Evolutionary conservation across 257 asterid genomes (phyloP).

Genomic region (Leonotis leonurus): DNA sequence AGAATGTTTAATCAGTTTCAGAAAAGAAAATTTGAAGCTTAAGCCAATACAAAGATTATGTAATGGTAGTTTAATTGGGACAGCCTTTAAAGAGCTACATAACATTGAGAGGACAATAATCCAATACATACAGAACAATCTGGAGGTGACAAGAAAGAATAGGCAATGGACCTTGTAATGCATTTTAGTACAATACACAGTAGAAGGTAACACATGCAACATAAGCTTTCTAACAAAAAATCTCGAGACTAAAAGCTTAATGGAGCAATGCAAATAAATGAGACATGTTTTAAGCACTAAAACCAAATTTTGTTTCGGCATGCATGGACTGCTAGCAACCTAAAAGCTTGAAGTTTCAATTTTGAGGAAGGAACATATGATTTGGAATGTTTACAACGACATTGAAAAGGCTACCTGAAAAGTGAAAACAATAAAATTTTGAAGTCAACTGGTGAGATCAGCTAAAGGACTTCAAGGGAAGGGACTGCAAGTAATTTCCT

Average conservation of each 20-base stretch:
- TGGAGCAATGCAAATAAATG: background rate
- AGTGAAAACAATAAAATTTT: background rate
- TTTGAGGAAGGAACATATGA: background rate
- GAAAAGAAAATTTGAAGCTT: background rate
- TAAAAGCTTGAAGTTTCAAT: background rate
- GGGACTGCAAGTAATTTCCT: background rate
- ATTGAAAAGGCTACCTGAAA: background rate
- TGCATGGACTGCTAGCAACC: background rate
- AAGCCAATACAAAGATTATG: background rate
- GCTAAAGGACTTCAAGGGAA: background rate
- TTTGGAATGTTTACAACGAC: background rate
- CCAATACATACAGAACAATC: background rate
- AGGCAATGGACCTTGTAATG: background rate
- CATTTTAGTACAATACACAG: background rate
- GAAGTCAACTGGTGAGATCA: no score
- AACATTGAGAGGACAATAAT: background rate
- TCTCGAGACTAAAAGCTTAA: background rate
- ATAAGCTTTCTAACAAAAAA: background rate
- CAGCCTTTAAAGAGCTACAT: background rate
- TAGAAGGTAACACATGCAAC: background rate
- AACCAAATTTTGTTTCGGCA: background rate
- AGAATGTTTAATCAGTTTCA: conserved; percentile 1
- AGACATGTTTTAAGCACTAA: background rate
- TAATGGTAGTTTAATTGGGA: background rate
- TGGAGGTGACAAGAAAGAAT: background rate